Evolutionary conservation across 768 basidiomycete genomes (phyloP).

Genomic region (Collybia sp.): DNA sequence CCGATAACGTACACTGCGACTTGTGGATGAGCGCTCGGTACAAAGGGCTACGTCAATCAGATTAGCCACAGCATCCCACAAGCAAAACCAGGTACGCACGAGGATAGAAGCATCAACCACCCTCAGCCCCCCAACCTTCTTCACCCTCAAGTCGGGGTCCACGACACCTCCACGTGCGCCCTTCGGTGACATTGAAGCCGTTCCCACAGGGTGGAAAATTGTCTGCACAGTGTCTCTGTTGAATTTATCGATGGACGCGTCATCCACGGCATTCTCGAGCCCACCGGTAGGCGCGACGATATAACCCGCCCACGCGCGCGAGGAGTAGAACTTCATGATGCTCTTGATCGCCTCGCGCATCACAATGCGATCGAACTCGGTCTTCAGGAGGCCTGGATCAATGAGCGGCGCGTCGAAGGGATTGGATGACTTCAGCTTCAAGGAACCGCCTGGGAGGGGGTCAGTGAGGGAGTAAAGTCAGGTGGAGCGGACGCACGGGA

Average conservation of each 20-base stretch:
- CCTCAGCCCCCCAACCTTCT: slow-evolving; percentile 26
- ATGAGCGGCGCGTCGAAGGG: slow-evolving; percentile 8
- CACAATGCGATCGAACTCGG: slow-evolving; percentile 8
- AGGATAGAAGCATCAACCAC: slow-evolving; percentile 30
- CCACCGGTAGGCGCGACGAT: slow-evolving; percentile 1
- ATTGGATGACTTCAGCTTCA: slow-evolving; percentile 1
- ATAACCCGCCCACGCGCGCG: slow-evolving; percentile 4
- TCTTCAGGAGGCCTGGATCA: slow-evolving; percentile 24
- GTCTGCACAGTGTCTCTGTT: slow-evolving; percentile 14
- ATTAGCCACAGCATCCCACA: too few species aligned
- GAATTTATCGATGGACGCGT: slow-evolving; percentile 23
- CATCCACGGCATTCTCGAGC: slow-evolving; percentile 14
- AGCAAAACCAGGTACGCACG: neutral
- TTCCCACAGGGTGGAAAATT: slow-evolving; percentile 21
- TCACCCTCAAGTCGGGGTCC: slow-evolving; percentile 23
- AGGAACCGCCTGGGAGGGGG: slow-evolving; percentile 1
- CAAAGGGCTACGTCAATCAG: neutral
- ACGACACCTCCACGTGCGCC: slow-evolving; percentile 9
- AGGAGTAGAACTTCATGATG: slow-evolving; percentile 3
- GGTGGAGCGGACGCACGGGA: neutral
- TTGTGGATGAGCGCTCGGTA: slow-evolving; percentile 3
- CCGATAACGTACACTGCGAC: neutral
- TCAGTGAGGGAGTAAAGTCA: neutral
- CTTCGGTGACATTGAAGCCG: slow-evolving; percentile 17
- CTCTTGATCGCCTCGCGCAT: slow-evolving; percentile 6